Evolutionary conservation across 345 rosid species (phyloP).

Genomic region (Gossypium raimondii): DNA sequence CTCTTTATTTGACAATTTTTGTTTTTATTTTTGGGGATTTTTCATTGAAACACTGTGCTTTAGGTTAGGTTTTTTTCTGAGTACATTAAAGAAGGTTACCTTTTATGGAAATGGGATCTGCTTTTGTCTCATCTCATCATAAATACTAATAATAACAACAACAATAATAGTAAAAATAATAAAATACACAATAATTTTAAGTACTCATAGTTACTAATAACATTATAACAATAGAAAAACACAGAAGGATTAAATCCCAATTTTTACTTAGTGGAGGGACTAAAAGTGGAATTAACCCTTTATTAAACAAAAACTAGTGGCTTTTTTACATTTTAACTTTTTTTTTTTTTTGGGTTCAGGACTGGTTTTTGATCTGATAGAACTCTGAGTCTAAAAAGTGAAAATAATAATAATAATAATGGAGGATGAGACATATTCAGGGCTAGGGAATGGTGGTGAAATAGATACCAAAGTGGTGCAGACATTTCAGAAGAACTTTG

Average conservation of each 20-base stretch:
- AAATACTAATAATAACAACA: neutral
- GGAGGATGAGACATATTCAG: neutral
- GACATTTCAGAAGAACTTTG: conserved; percentile 67
- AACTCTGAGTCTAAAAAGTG: neutral
- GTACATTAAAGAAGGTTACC: neutral
- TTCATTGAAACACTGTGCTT: neutral
- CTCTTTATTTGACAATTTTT: no score
- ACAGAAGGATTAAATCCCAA: no score
- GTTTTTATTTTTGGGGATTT: neutral
- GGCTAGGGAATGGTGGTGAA: neutral
- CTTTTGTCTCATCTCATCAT: neutral
- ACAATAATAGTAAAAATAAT: neutral
- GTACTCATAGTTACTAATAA: neutral
- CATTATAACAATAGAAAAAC: no score
- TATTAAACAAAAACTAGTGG: no score
- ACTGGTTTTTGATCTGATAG: neutral
- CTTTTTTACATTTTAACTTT: no score
- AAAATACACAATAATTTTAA: neutral
- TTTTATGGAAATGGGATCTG: neutral
- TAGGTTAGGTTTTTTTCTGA: neutral
- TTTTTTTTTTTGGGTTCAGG: neutral
- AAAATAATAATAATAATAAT: neutral
- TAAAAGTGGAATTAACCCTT: no score
- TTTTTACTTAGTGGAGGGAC: no score
- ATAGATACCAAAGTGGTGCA: conserved; percentile 30